Evolutionary conservation across 352 stramenopile species (phyloP).

Genomic region (Phytophthora boehmeriae): DNA sequence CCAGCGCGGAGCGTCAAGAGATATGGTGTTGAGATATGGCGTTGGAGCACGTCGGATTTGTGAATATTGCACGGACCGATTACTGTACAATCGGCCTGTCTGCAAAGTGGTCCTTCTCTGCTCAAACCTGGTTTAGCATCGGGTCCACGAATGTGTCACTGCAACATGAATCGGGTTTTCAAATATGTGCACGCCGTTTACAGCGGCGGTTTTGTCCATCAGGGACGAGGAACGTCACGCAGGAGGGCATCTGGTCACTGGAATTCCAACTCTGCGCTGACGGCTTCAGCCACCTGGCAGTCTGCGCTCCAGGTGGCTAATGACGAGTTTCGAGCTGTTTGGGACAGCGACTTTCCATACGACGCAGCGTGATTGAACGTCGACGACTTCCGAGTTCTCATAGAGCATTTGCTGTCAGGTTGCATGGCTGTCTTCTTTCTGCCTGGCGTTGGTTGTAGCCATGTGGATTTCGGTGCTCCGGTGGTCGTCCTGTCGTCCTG

Average conservation of each 20-base stretch:
- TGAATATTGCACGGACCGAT: constrained; percentile 13
- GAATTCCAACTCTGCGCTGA: not conserved
- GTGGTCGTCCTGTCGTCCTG: not conserved
- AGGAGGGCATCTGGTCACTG: not conserved
- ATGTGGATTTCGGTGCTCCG: not conserved
- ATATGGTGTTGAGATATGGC: constrained; percentile 4
- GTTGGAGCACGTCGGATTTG: not conserved
- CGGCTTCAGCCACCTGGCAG: not conserved
- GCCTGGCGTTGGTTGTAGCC: not conserved
- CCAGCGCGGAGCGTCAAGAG: too few species aligned
- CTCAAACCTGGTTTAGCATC: constrained; percentile 2
- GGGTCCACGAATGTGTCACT: constrained; percentile 4
- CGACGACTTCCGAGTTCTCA: not conserved
- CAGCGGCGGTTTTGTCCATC: not conserved
- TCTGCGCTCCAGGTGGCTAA: not conserved
- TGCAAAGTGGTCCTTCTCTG: constrained; percentile 11
- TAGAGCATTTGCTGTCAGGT: not conserved
- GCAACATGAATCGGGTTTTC: constrained; percentile 6
- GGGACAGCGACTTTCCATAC: not conserved
- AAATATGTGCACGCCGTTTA: constrained; percentile 19
- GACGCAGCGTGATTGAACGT: not conserved
- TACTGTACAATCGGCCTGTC: constrained; percentile 2
- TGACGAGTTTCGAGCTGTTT: not conserved
- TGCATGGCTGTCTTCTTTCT: not conserved
- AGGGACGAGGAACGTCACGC: too few species aligned